Base-by-base conservation (phyloP, 2,329 filamentous ascomycete genomes). In the Incumbomyces delicatus region DNA sequence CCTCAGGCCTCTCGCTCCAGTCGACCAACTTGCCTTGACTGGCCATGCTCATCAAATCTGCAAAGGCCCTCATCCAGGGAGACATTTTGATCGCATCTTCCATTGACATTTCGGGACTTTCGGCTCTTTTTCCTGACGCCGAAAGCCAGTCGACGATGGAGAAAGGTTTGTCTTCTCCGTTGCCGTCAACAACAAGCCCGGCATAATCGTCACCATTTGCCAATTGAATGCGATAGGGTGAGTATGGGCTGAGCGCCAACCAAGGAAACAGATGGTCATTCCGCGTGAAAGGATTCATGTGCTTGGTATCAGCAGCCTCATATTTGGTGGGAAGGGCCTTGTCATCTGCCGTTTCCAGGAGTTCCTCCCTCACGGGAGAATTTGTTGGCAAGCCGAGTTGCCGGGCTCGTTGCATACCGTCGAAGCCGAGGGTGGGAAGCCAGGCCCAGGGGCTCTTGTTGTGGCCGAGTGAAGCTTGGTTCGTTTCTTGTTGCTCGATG, bases 61-160 rank as follows among this genome's bases (percentile, higher is more conserved):
- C 76, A 53, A 78, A 80, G 0, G 77, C 77, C 42, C 73, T 71
- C 13, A 73, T 67, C 76, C 76, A 79, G 22, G 35, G 35, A 27
- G 22, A 27, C 22, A 27, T 27, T 27, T 27, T 27, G 22, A 27
- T 4, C 4, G 22, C 22, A 8, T 27, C 22, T 27, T 27, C 22
- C 22, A 27, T 27, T 27, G 22, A 27, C 22, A 27, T 27, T 27
- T 27, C 22, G 4, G 22, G 22, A 27, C 22, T 27, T 27, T 27
- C 22, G 22, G 22, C 22, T 27, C 22, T 4, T 27, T 27, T 27
- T 27, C 22, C 22, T 27, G 22, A 27, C 5, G 22, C 22, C 4
- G 22, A 27, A 27, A 27, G 22, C 22, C 22, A 27, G 22, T 27
- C 22, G 22, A 27, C 22, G 4, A 27, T 27, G 4, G 30, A 31